Conservation (phyloP, 129 eudicot species). For the Centella asiatica region DNA sequence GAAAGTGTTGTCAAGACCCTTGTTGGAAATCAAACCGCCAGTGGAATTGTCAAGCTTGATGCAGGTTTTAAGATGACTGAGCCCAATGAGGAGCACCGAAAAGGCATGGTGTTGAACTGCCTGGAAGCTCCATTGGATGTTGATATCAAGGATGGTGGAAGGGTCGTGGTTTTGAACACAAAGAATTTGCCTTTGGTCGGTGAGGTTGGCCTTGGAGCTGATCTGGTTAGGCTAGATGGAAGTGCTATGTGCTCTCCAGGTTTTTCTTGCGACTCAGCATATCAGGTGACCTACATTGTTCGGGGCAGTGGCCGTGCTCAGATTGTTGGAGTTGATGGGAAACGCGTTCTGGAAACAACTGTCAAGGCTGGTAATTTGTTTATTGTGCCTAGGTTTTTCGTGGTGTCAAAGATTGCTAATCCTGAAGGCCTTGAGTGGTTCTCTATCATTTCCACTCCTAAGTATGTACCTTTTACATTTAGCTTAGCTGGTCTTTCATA, state of each 20-base stretch:
- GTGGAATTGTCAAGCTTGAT: conserved; percentile 31
- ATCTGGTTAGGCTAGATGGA: conserved; percentile 33
- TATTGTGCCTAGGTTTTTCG: conserved; percentile 42
- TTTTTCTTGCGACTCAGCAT: conserved; percentile 28
- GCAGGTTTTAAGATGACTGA: conserved; percentile 27
- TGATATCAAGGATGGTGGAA: conserved; percentile 36
- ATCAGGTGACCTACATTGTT: conserved; percentile 37
- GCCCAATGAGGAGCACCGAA: conserved; percentile 26
- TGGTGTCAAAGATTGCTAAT: conserved; percentile 37
- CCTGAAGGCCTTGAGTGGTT: conserved; percentile 38
- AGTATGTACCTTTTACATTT: conserved; percentile 21
- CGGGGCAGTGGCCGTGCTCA: conserved; percentile 44
- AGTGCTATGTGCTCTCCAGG: conserved; percentile 32
- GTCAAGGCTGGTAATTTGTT: conserved; percentile 35
- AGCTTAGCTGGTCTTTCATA: neutral
- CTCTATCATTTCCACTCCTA: conserved; percentile 37
- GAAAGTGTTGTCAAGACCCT: conserved; percentile 26
- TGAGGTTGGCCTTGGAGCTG: conserved; percentile 43
- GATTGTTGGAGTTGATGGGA: conserved; percentile 41
- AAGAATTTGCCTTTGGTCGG: conserved; percentile 46
- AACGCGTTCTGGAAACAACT: conserved; percentile 32
- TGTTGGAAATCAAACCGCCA: conserved; percentile 22
- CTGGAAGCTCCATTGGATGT: conserved; percentile 33
- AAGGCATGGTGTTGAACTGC: conserved; percentile 37
- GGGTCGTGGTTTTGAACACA: conserved; percentile 37